Conservation (phyloP, 257 asterid species). For the Solanum sitiens region DNA sequence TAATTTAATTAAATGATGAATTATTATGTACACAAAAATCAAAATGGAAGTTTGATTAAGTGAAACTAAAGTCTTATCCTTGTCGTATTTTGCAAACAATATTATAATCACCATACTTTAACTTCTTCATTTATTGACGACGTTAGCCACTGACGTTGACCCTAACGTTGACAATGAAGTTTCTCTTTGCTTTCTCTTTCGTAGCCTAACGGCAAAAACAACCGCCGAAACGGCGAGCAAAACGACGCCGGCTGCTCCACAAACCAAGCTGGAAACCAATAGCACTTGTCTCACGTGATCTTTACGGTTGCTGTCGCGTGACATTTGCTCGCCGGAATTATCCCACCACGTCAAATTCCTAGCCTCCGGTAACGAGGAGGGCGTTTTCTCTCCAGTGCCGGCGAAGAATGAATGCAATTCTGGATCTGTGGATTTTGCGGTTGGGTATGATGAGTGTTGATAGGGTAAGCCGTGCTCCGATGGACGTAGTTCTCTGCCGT, state of each 20-base stretch:
- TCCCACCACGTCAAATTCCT: slow-evolving; percentile 41
- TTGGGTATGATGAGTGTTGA: slow-evolving; percentile 8
- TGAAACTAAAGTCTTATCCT: background rate
- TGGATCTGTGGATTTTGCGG: background rate
- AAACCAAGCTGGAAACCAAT: slow-evolving; percentile 3
- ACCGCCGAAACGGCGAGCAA: background rate
- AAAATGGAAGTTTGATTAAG: background rate
- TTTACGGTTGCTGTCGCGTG: background rate
- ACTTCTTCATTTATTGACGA: background rate
- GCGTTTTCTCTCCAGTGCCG: slow-evolving; percentile 3
- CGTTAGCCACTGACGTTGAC: slow-evolving; percentile 10
- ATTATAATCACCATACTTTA: background rate
- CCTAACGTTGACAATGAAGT: slow-evolving; percentile 6
- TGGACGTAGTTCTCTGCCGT: slow-evolving; percentile 40
- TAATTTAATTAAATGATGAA: background rate
- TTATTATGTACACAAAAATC: background rate
- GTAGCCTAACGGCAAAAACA: background rate
- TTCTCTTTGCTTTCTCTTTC: background rate
- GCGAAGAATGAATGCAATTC: slow-evolving; percentile 40
- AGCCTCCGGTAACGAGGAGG: slow-evolving; percentile 57
- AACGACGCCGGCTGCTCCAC: slow-evolving; percentile 1
- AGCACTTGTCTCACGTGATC: background rate
- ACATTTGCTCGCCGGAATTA: slow-evolving; percentile 4
- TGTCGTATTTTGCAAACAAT: background rate
- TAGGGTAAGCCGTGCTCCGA: slow-evolving; percentile 37